Base-by-base conservation (phyloP, 805 yeast genomes). In the Yamadazyma tumulicola region DNA sequence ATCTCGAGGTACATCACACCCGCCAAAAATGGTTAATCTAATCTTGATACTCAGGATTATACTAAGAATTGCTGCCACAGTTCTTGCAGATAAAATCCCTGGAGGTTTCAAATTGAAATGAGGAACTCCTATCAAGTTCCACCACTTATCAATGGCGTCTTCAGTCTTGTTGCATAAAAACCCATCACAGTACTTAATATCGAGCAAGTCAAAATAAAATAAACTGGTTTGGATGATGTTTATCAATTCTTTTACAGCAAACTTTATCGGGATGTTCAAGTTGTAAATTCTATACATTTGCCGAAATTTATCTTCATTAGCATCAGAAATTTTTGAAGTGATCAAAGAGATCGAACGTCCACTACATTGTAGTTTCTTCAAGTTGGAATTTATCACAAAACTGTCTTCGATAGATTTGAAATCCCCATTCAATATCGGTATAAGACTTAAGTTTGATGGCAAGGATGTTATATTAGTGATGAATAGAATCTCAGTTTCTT, bases 401-500 rank as follows among this genome's bases (percentile, higher is more conserved):
- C 64, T 58, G 14, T 67, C 66, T 67, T 81, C 76, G 2, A 76
- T 65, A 0, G 64, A 58, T 19, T 72, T 59, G 6, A 62, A 49
- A 41, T 75, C 75, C 1, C 89, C 89, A 21, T 66, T 64, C 1
- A 81, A 78, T 2, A 89, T 73, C 2, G 85, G 81, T 18, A 91
- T 72, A 33, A 91, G 59, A 40, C 81, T 81, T 31, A 86, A 59
- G 36, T 78, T 71, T 4, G 91, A 80, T 1, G 95, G 93, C 40
- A 91, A 70, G 10, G 83, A 76, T 0, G 95, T 74, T n/a, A 91
- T 56, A 49, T 86, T 86, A 0, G 96, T 84, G 9, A 93, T 85
- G 51, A 82, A 86, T 20, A 91, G 65, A 12, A 23, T 19, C 16
- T 26, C 32, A 18, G 24, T 25, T 6, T 29, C 39, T 20, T 20